These are phyloP conservation scores for Leccinum olivaceopallidum DNA, from an alignment of 768 basidiomycete species.

Conservation along the genomic window DNA sequence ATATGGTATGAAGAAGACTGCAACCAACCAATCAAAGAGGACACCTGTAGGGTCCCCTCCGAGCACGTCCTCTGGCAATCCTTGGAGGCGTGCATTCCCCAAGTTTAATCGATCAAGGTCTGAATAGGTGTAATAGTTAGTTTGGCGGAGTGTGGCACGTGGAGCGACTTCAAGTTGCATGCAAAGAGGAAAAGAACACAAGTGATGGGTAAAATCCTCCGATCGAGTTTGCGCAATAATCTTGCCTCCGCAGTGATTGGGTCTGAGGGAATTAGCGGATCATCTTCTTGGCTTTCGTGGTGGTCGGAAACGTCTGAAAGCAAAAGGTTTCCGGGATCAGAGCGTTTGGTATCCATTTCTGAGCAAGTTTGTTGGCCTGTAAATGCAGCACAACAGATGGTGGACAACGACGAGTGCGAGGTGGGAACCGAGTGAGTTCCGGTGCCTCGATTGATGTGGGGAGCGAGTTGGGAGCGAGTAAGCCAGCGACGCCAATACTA, in stretches of 20 bases:
- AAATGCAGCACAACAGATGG: slow-evolving; percentile 22
- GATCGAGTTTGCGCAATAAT: slow-evolving; percentile 66
- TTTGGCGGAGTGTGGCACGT: not conserved
- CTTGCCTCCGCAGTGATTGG: slow-evolving; percentile 43
- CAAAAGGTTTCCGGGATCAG: slow-evolving; percentile 3
- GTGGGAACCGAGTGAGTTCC: not conserved
- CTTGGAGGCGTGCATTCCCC: slow-evolving; percentile 80
- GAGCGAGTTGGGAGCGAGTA: too few species aligned
- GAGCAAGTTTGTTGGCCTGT: not conserved
- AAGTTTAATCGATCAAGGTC: slow-evolving; percentile 75
- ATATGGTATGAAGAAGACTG: slow-evolving; percentile 79
- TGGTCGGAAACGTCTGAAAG: slow-evolving; percentile 6
- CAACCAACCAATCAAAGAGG: slow-evolving; percentile 78
- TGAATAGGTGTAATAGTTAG: slow-evolving; percentile 10
- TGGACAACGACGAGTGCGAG: not conserved
- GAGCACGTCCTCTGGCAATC: slow-evolving; percentile 62
- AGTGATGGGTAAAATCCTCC: slow-evolving; percentile 65
- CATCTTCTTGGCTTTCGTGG: slow-evolving; percentile 14
- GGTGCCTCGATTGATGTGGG: not conserved
- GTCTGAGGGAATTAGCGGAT: slow-evolving; percentile 21
- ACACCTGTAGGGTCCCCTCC: slow-evolving; percentile 67
- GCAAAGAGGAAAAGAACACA: slow-evolving; percentile 76
- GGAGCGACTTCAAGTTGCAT: slow-evolving; percentile 53
- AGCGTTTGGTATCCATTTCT: slow-evolving; percentile 20
- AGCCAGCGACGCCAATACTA: not conserved